Evolutionary conservation across 2,329 filamentous ascomycete genomes (phyloP).

Genomic region (Colletotrichum tabaci): DNA sequence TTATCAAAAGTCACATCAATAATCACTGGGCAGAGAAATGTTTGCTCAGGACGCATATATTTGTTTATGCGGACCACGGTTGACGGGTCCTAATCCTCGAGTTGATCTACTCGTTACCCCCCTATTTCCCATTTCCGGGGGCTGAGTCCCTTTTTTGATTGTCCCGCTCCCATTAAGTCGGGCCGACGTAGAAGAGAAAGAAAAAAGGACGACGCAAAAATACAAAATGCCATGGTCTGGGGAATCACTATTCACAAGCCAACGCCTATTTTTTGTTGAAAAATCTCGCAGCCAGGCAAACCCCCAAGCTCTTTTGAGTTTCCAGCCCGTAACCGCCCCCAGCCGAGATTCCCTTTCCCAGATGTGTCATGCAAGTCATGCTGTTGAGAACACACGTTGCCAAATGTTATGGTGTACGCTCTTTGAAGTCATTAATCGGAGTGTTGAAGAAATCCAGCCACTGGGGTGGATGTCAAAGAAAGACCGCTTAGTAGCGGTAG

Average conservation of each 20-base stretch:
- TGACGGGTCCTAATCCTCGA: conserved; percentile 55
- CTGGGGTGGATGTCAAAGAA: conserved; percentile 50
- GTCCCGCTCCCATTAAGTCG: conserved; percentile 26
- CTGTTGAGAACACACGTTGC: conserved; percentile 60
- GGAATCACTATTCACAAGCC: conserved; percentile 51
- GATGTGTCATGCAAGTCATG: conserved; percentile 59
- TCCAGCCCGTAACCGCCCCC: conserved; percentile 47
- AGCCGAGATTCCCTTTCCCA: conserved; percentile 46
- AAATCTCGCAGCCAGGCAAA: conserved; percentile 50
- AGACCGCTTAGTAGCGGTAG: conserved; percentile 62
- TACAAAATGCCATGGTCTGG: conserved; percentile 50
- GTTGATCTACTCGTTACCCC: conserved; percentile 29
- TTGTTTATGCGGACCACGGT: conserved; percentile 54
- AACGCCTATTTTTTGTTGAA: conserved; percentile 56
- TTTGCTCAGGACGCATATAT: conserved; percentile 31
- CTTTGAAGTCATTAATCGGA: conserved; percentile 44
- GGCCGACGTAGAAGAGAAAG: conserved; percentile 41
- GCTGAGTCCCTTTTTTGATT: conserved; percentile 38
- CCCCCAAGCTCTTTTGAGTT: conserved; percentile 48
- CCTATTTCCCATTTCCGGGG: conserved; percentile 36
- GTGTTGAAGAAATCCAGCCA: conserved; percentile 41
- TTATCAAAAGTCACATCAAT: not conserved
- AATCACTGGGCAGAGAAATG: not conserved
- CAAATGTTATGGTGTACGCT: conserved; percentile 42
- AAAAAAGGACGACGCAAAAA: conserved; percentile 13